Evolutionary conservation across 139 green algal species (phyloP).

Genomic region (Chlamydomonas incerta): DNA sequence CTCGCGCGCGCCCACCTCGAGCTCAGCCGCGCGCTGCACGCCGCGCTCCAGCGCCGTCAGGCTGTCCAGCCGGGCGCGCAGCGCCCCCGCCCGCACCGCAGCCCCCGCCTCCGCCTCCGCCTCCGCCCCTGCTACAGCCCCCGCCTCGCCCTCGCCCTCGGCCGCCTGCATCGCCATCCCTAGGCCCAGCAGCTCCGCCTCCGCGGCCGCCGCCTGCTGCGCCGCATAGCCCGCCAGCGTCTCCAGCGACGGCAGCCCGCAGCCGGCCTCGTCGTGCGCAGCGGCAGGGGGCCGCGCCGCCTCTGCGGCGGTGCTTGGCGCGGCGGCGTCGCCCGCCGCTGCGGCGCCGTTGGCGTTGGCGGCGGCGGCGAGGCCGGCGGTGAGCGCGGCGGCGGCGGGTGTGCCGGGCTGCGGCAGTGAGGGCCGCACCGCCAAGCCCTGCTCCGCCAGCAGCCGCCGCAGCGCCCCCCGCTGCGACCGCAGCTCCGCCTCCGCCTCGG

Average conservation of each 20-base stretch:
- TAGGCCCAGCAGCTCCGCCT: conserved; percentile 4
- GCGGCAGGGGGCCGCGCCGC: too few species aligned
- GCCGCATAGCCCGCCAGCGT: not conserved
- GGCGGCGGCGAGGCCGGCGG: too few species aligned
- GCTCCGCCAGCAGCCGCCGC: conserved; percentile 13
- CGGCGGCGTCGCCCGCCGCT: too few species aligned
- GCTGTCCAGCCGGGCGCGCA: not conserved
- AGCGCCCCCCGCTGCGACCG: not conserved
- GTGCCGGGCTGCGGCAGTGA: too few species aligned
- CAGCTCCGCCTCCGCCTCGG: not conserved
- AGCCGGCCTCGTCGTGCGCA: not conserved
- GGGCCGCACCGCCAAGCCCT: not conserved
- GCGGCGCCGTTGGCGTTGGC: too few species aligned
- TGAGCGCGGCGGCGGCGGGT: not conserved
- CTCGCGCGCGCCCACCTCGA: conserved; percentile 6
- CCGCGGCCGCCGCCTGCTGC: conserved; percentile 22
- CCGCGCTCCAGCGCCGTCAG: conserved; percentile 1
- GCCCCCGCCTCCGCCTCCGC: too few species aligned
- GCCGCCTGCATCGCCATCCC: too few species aligned
- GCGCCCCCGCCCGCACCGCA: too few species aligned
- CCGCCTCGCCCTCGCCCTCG: too few species aligned
- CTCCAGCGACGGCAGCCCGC: conserved; percentile 1
- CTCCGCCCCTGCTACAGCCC: not conserved
- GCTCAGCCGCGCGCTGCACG: not conserved
- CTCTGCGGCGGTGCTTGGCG: too few species aligned